Evolutionary conservation across 441 rosid species (phyloP), one percentile per base, ranked within the genome.

Genomic region (Syzygium malaccense): DNA sequence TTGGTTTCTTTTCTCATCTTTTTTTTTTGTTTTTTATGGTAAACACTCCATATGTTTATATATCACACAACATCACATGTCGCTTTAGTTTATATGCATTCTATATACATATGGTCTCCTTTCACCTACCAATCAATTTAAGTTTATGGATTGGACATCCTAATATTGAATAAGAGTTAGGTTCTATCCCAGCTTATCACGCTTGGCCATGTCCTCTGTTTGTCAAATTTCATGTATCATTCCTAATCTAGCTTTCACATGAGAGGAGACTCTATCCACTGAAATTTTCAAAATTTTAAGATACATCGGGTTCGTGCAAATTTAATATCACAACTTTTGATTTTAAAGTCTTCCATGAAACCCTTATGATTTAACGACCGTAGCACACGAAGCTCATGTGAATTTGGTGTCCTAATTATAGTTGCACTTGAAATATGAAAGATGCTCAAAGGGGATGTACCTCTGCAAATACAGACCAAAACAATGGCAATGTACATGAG

Each of bases 41-140:
- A 37, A 37, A 37, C 11, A 20, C 17, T 71, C 80, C 12, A 3
- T 26, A 9, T 66, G 45, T 66, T 66, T 66, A 66, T 4, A 68
- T 33, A 33, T 11, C 45, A 19, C 48, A 17, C 2, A 19, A 33
- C 19, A 33, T 11, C 45, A 33, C 26, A 17, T 2, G 1, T 15
- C 0, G 1, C 10, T 17, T 64, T 4, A 64, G 6, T 64, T 64
- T 8, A 3, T 5, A 68, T 68, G 6, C 41, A 33, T 14, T 9
- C 1, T 33, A 33, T 5, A 1, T 18, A 5, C 1, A 19, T 1
- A 5, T 71, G 2, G 2, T 33, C 0, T 3, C 2, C 7, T 0
- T 71, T 2, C 48, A 4, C 3, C 20, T 19, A 4, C 6, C 6
- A 0, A 0, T 68, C 3, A 2, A 0, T 68, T 68, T 37, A 20